Evolutionary conservation across 2,329 filamentous ascomycete species (phyloP), one percentile per base, ranked within the genome.

Genomic region (Colletotrichum destructivum): DNA sequence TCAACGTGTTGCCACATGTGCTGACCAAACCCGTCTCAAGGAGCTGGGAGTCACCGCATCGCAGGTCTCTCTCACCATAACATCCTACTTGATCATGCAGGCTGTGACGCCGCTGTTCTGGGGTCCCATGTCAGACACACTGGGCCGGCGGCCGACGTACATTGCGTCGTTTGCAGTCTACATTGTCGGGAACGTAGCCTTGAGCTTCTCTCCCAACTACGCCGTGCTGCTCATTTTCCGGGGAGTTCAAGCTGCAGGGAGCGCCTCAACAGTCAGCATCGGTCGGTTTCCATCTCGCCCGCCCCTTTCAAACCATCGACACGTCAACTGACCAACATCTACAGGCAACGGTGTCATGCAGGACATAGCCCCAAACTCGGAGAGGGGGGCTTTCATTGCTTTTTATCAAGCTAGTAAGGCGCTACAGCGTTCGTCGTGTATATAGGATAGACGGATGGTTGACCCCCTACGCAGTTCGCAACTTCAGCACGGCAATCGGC

Each of bases 61-160:
- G 2, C 69, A 75, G 16, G 78, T 86, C 12, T 81, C 79, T 55
- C 76, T 86, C 5, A 85, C 83, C 8, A 81, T 86, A 21, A 86
- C 84, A 0, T 78, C 81, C 2, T 89, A 88, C 74, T 84, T 87
- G 77, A 79, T 88, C 57, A 79, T 87, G 18, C 87, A 88, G 77
- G 87, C 84, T 4, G 76, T 88, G 15, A 82, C 85, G 9, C 86
- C 87, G 0, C 78, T 83, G 2, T 79, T 88, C 60, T 88, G 84
- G 83, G 85, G 83, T 9, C 81, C 85, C 0, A 76, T 88, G 15
- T 85, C 86, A 2, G 87, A 88, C 72, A 79, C 79, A 0, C 73
- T 83, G 7, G 87, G 87, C 0, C 81, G 87, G 2, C 81, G 86
- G 13, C 78, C 81, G 0, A 81, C 84, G 16, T 87, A 84, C 66